Evolutionary conservation across 2,329 filamentous ascomycete genomes (phyloP).

Genomic region (Penicillium sp.): DNA sequence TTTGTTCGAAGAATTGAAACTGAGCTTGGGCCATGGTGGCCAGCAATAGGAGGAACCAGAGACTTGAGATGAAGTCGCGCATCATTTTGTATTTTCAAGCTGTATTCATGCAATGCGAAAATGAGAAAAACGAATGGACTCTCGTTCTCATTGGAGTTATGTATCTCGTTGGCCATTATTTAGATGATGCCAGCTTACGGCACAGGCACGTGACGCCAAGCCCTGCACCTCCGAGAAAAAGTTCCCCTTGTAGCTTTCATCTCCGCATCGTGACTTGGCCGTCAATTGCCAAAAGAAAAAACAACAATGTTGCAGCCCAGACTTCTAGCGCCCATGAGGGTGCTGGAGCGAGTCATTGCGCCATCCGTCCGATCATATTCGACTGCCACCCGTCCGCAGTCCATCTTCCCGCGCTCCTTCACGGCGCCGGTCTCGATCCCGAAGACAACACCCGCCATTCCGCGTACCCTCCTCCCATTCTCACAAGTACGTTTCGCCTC

Average conservation of each 20-base stretch:
- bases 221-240: constrained; percentile 22
- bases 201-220: constrained; percentile 26
- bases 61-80: constrained; percentile 18
- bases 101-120: too few relatives aligned
- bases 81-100: constrained; percentile 18
- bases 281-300: constrained; percentile 15
- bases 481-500: constrained; percentile 55
- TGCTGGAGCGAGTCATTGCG: constrained; percentile 33
- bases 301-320: constrained; percentile 39
- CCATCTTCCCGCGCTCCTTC: constrained; percentile 26
- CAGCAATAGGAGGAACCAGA: constrained; percentile 52
- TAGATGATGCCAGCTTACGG: constrained; percentile 29
- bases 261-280: constrained; percentile 12
- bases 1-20: constrained; percentile 97
- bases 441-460: constrained; percentile 23
- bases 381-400: constrained; percentile 23
- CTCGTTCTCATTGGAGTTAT: not conserved
- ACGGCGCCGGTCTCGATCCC: constrained; percentile 22
- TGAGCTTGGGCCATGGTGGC: constrained; percentile 61
- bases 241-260: constrained; percentile 20
- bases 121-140: not conserved
- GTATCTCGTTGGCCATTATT: not conserved
- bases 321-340: constrained; percentile 35
- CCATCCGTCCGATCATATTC: constrained; percentile 26
- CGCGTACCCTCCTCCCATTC: constrained; percentile 32